Evolutionary conservation across 1,284 basidiomycete species (phyloP).

Genomic region (Irpex sp.): DNA sequence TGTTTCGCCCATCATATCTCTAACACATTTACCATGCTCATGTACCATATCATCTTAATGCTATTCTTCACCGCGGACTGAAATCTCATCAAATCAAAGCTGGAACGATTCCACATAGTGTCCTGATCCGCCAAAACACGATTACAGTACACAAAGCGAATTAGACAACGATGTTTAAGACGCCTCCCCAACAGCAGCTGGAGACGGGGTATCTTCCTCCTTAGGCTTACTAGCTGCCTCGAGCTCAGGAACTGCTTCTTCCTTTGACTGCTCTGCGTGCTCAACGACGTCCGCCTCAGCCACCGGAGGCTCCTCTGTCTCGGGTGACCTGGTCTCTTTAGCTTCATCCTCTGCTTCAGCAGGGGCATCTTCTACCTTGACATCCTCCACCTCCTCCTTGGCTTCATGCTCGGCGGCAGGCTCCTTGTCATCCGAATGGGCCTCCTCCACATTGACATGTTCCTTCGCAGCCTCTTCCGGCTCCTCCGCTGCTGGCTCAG

Average conservation of each 20-base stretch:
- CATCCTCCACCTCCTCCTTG: constrained; percentile 1
- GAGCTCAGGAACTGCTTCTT: neutral
- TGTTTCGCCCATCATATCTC: neutral
- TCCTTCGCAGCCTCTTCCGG: neutral
- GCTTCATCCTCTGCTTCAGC: neutral
- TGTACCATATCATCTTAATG: neutral
- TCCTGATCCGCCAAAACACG: too few species aligned
- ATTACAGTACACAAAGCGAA: too few species aligned
- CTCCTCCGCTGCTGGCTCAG: neutral
- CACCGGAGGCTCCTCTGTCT: neutral
- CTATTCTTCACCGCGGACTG: too few species aligned
- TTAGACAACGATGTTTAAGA: neutral
- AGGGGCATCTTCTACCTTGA: neutral
- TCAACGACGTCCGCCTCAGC: neutral
- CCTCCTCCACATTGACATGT: neutral
- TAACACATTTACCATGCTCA: neutral
- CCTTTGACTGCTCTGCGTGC: neutral
- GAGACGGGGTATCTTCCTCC: neutral
- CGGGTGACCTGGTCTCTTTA: neutral
- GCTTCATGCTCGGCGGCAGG: neutral
- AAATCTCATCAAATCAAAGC: too few species aligned
- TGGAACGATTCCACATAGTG: too few species aligned
- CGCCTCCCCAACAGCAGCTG: neutral
- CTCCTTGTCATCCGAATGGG: neutral
- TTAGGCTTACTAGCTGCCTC: neutral